Evolutionary conservation across 441 rosid genomes (phyloP), one percentile per base, ranked within the genome.

Genomic region (Raphanus hybrid): DNA sequence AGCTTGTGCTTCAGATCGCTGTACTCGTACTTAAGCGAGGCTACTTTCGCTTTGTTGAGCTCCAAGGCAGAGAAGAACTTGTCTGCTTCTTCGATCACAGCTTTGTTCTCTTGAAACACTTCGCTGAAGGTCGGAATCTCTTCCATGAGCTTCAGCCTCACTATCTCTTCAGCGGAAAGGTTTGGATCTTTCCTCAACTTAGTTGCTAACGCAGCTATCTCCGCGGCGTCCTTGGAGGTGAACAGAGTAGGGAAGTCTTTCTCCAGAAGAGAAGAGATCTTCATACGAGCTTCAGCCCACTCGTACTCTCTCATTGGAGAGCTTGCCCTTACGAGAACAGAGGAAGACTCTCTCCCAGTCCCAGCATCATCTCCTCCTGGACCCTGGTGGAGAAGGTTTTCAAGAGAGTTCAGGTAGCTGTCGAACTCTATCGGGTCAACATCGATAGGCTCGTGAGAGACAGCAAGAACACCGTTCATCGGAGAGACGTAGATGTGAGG

Each of bases 361-460:
- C 35, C 50, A 43, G 26, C 29, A n/a, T 29, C 34, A 29, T 76
- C 83, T 67, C 71, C 83, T 15, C 71, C 83, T 15, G 82, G 73
- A 67, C 91, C 88, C 73, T 85, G 87, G 52, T 82, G 73, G 34
- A 93, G 85, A 63, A 90, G 86, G 78, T 85, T 87, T 29, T 87
- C 91, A 81, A 93, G 85, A 37, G 79, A 87, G 89, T 77, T 86
- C 77, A 82, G 82, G 78, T 88, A 93, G 79, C 69, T 82, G 75
- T 93, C 97, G 50, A 93, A 93, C 79, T 90, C 92, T 68, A 80
- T 88, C 1, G 89, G 89, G 71, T 85, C 83, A 43, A 85, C 74
- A 20, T 82, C 84, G 0, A 82, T 60, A 52, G 75, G 69, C 9
- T 69, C 68, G 64, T 69, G 74, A 0, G 77, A 78, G 52, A 71